Evolutionary conservation across 2,329 filamentous ascomycete genomes (phyloP).

Genomic region (Beauveria varroae): DNA sequence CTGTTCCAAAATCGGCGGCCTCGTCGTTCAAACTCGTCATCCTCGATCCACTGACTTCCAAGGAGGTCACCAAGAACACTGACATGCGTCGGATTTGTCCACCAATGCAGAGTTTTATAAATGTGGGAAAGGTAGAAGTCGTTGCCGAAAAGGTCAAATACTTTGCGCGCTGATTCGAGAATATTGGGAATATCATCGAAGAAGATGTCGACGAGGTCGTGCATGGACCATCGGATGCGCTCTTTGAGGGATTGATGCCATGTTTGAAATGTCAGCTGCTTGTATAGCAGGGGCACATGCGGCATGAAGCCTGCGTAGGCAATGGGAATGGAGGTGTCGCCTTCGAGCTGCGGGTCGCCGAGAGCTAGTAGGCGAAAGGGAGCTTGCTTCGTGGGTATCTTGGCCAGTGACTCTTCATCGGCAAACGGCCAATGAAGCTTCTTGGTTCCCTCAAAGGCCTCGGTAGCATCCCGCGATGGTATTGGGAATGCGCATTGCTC

Average conservation of each 20-base stretch:
- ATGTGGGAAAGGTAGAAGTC: slow-evolving; percentile 93
- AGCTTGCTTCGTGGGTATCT: slow-evolving; percentile 35
- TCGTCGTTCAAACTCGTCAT: slow-evolving; percentile 73
- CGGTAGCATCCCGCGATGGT: slow-evolving; percentile 28
- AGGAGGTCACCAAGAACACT: slow-evolving; percentile 85
- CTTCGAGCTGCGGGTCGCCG: slow-evolving; percentile 89
- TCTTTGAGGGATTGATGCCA: slow-evolving; percentile 40
- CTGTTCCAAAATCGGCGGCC: slow-evolving; percentile 71
- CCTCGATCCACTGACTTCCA: slow-evolving; percentile 89
- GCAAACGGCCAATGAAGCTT: slow-evolving; percentile 34
- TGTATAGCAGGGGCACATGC: slow-evolving; percentile 39
- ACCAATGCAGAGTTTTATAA: slow-evolving; percentile 77
- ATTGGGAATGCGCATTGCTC: slow-evolving; percentile 72
- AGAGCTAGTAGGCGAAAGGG: slow-evolving; percentile 84
- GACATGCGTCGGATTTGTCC: slow-evolving; percentile 76
- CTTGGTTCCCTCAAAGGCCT: slow-evolving; percentile 29
- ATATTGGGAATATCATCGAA: slow-evolving; percentile 62
- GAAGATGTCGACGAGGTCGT: slow-evolving; percentile 54
- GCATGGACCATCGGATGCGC: slow-evolving; percentile 44
- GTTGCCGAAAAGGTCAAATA: slow-evolving; percentile 83
- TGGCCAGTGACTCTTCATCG: slow-evolving; percentile 16
- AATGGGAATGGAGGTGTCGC: slow-evolving; percentile 73
- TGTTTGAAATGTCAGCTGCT: slow-evolving; percentile 41
- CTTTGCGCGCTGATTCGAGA: slow-evolving; percentile 64
- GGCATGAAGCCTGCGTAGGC: slow-evolving; percentile 46